Conservation (phyloP, 2,329 filamentous ascomycete genomes). For the Phyllosticta capitalensis region DNA sequence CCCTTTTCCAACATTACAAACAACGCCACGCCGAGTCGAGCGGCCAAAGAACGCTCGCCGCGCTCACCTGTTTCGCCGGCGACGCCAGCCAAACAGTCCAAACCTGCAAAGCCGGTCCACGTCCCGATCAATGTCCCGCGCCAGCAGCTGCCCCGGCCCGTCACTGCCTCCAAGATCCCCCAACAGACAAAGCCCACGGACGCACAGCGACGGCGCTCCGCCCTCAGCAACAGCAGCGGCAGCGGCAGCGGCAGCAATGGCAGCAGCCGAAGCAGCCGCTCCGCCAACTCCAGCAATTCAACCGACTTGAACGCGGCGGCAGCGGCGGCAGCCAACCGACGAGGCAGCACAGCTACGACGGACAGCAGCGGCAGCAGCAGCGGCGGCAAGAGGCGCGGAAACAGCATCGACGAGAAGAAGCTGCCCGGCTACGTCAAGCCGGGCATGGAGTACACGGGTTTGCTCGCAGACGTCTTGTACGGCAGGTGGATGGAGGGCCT, state of each 20-base stretch:
- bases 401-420: conserved; percentile 41
- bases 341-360: not conserved
- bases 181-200: conserved; percentile 56
- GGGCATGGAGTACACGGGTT: conserved; percentile 87
- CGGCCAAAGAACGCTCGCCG: not conserved
- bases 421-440: conserved; percentile 50
- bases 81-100: not conserved
- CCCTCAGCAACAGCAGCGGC: conserved; percentile 14
- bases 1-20: conserved; percentile 15
- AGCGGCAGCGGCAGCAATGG: conserved; percentile 10
- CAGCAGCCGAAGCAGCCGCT: not conserved
- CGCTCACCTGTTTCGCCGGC: not conserved
- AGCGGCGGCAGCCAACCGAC: not conserved
- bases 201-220: conserved; percentile 51
- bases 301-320: not conserved
- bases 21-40: not conserved
- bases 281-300: conserved; percentile 24
- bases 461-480: conserved; percentile 85
- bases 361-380: not conserved
- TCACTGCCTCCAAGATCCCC: not conserved
- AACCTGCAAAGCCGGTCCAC: not conserved
- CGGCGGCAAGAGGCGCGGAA: not conserved
- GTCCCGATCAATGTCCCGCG: not conserved
- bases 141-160: not conserved
- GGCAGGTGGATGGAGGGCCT: conserved; percentile 81